Conservation (phyloP, 1,284 basidiomycete species). For the Moesziomyces aphidis region DNA sequence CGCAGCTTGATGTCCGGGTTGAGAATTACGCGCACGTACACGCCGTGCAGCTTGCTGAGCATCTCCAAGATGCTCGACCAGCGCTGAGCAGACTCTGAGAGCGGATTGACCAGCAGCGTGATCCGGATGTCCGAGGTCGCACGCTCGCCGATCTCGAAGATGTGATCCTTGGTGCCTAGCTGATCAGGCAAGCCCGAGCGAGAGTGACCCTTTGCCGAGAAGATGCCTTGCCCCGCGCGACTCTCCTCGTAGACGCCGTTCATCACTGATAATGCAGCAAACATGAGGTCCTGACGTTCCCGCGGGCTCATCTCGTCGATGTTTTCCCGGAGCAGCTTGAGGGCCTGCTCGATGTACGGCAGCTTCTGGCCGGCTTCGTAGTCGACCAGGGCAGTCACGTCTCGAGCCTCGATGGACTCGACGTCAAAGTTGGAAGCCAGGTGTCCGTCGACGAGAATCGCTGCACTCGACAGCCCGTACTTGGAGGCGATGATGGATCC, state of each 20-base stretch:
- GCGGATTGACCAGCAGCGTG: conserved; percentile 82
- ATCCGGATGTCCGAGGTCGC: conserved; percentile 78
- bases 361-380: conserved; percentile 47
- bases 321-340: conserved; percentile 17
- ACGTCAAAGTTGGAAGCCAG: conserved; percentile 20
- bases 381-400: conserved; percentile 40
- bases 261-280: conserved; percentile 41
- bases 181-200: conserved; percentile 35
- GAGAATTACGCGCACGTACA: conserved; percentile 55
- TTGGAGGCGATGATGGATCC: conserved; percentile 6
- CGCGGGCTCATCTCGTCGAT: conserved; percentile 9
- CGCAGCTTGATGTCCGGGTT: conserved; percentile 50
- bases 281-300: conserved; percentile 43
- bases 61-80: conserved; percentile 76
- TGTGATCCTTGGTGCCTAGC: conserved; percentile 22
- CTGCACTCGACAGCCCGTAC: conserved; percentile 8
- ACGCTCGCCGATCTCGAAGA: conserved; percentile 76
- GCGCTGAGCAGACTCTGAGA: conserved; percentile 84
- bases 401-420: conserved; percentile 20
- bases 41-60: conserved; percentile 44
- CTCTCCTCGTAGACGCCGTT: conserved; percentile 36
- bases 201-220: conserved; percentile 11
- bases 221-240: conserved; percentile 22
- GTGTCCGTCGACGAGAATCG: conserved; percentile 48
- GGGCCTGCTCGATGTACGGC: conserved; percentile 28